These are phyloP conservation scores for Glarea lozoyensis DNA, from an alignment of 495 filamentous ascomycete genomes.

Conservation along the genomic window DNA sequence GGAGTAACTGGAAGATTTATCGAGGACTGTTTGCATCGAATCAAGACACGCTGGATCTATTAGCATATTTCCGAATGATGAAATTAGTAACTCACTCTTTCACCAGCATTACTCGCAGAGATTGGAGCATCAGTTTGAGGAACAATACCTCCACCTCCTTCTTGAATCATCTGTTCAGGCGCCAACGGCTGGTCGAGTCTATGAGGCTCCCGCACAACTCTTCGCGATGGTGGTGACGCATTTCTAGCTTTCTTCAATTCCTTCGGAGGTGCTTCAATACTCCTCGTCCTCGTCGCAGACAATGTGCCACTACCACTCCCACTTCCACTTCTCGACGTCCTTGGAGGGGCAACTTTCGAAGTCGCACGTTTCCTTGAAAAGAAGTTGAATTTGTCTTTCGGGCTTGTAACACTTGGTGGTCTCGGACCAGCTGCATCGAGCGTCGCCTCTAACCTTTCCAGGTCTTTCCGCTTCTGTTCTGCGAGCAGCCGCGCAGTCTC, in stretches of 20 bases:
- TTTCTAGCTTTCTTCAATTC: not conserved
- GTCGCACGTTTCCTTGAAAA: slow-evolving; percentile 16
- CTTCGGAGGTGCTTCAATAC: not conserved
- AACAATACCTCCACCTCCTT: slow-evolving; percentile 29
- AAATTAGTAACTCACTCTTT: slow-evolving; percentile 42
- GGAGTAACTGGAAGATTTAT: slow-evolving; percentile 59
- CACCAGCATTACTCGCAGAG: slow-evolving; percentile 76
- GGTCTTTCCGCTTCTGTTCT: slow-evolving; percentile 36
- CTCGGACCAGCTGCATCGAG: slow-evolving; percentile 24
- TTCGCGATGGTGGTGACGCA: not conserved
- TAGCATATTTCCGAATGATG: slow-evolving; percentile 6
- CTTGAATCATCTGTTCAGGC: slow-evolving; percentile 13
- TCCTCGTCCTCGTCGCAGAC: no score
- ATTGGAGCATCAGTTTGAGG: slow-evolving; percentile 70
- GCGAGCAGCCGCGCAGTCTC: slow-evolving; percentile 29
- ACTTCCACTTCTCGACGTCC: not conserved
- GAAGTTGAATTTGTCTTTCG: slow-evolving; percentile 18
- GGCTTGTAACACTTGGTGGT: slow-evolving; percentile 7
- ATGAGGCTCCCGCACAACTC: not conserved
- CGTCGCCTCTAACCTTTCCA: slow-evolving; percentile 32
- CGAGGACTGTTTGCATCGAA: slow-evolving; percentile 55
- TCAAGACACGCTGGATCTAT: slow-evolving; percentile 52
- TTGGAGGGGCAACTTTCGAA: slow-evolving; percentile 6
- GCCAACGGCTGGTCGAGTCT: not conserved
- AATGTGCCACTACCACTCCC: no score